Evolutionary conservation across 106 monocot genomes (phyloP).

Genomic region (Narthecium ossifragum): DNA sequence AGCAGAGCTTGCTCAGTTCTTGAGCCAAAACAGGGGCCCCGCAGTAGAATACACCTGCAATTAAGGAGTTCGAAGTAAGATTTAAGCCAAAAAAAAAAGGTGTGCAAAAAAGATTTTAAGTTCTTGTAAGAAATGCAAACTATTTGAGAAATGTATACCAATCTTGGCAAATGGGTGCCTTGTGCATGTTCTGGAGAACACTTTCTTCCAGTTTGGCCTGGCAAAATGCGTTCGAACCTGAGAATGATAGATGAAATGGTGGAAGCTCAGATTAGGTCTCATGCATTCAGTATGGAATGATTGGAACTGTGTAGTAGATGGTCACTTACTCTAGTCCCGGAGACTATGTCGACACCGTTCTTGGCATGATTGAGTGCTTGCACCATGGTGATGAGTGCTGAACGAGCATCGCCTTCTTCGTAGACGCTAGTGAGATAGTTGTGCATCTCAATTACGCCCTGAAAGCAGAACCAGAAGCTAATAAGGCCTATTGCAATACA

Average conservation of each 20-base stretch:
- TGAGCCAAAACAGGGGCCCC: slow-evolving; percentile 71
- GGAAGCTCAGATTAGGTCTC: background rate
- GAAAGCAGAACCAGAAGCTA: background rate
- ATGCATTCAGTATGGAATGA: background rate
- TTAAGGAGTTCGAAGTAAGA: too few relatives aligned
- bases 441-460: slow-evolving; percentile 96
- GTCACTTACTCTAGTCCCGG: slow-evolving; percentile 66
- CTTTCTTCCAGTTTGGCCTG: slow-evolving; percentile 93
- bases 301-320: too few relatives aligned
- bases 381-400: slow-evolving; percentile 90
- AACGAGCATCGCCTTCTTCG: slow-evolving; percentile 92
- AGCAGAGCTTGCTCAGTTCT: slow-evolving; percentile 85
- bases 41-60: slow-evolving; percentile 91
- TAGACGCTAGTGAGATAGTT: slow-evolving; percentile 94
- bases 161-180: slow-evolving; percentile 86
- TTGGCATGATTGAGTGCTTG: slow-evolving; percentile 92
- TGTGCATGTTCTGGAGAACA: slow-evolving; percentile 62
- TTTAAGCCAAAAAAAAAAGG: too few relatives aligned
- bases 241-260: background rate
- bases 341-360: slow-evolving; percentile 88
- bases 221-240: slow-evolving; percentile 92
- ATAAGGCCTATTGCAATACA: background rate
- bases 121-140: background rate
- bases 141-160: slow-evolving; percentile 27
- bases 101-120: background rate